A percentile compares a stretch with the other conserved stretches of the same genome.
Conservation (phyloP, 2,329 filamentous ascomycete species). For the Alternaria sp. region DNA sequence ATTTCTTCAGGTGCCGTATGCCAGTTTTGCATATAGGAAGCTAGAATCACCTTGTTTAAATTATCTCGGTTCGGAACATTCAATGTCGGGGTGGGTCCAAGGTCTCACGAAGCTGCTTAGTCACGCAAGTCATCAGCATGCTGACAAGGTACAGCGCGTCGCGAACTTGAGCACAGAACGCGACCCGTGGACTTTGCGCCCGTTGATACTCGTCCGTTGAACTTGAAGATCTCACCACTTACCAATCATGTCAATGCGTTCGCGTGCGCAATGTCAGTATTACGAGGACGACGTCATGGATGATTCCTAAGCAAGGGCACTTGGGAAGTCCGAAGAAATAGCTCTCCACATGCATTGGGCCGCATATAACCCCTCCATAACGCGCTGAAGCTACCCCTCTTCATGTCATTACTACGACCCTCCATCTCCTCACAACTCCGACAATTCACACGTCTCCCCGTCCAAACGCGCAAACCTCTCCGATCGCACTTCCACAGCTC, state of each 20-base stretch:
- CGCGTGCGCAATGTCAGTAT: not conserved
- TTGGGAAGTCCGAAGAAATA: not conserved
- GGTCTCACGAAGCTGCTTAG: not conserved
- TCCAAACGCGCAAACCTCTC: constrained; percentile 13
- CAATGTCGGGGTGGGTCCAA: not conserved
- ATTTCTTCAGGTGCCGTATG: not conserved
- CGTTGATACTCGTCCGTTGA: not conserved
- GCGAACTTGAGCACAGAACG: not conserved
- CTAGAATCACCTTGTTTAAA: not conserved
- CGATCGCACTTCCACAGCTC: constrained; percentile 30
- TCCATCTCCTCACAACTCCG: constrained; percentile 23
- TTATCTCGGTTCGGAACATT: not conserved
- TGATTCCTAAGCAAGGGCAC: constrained; percentile 12
- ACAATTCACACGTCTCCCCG: constrained; percentile 14
- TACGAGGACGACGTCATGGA: constrained; percentile 16
- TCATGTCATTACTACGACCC: constrained; percentile 31
- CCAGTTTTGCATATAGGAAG: not conserved
- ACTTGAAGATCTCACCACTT: not conserved
- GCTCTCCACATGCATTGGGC: not conserved
- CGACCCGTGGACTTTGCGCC: not conserved
- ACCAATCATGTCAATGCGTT: not conserved
- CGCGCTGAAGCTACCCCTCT: constrained; percentile 3
- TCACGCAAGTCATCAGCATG: not conserved
- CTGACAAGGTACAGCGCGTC: not conserved
- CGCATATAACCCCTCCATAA: constrained; percentile 35